Conservation (phyloP, 2,329 filamentous ascomycete species). For the Huntiella abstrusa region DNA sequence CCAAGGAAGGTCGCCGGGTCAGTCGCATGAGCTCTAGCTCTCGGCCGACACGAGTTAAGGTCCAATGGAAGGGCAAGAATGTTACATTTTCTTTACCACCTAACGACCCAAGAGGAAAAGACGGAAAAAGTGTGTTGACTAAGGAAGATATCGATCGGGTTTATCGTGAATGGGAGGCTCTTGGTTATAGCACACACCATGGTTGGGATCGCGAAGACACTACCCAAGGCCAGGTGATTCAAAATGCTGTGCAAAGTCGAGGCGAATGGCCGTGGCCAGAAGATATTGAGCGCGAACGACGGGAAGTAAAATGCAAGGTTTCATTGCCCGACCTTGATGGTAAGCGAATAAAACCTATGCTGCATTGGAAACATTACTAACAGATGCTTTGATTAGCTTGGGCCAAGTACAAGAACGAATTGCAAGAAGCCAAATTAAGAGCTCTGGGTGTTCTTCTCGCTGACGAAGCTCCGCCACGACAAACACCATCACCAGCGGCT, state of each 20-base stretch:
- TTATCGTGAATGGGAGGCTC: constrained; percentile 45
- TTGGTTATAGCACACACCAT: constrained; percentile 43
- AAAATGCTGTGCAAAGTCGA: constrained; percentile 42
- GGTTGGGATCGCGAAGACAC: constrained; percentile 49
- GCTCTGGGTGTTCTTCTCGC: constrained; percentile 74
- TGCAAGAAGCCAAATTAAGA: constrained; percentile 81
- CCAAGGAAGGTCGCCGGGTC: constrained; percentile 16
- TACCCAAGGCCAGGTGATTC: constrained; percentile 20
- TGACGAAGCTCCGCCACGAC: constrained; percentile 46
- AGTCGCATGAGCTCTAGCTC: too few relatives aligned
- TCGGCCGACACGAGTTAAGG: constrained; percentile 31
- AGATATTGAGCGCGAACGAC: constrained; percentile 38
- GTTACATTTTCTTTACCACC: constrained; percentile 52
- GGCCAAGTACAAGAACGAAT: constrained; percentile 61
- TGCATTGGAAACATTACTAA: constrained; percentile 6
- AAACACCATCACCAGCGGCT: constrained; percentile 14
- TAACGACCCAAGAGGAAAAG: constrained; percentile 45
- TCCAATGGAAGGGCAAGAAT: constrained; percentile 57
- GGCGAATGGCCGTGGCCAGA: constrained; percentile 46
- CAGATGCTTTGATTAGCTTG: constrained; percentile 24
- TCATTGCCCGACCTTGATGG: constrained; percentile 50
- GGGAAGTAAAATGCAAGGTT: constrained; percentile 36
- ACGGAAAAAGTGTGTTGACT: constrained; percentile 33
- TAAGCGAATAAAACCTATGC: constrained; percentile 16
- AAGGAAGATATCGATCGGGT: constrained; percentile 39